Conservation (phyloP, 805 yeast genomes). For the Wickerhamomyces sydowiorum region DNA sequence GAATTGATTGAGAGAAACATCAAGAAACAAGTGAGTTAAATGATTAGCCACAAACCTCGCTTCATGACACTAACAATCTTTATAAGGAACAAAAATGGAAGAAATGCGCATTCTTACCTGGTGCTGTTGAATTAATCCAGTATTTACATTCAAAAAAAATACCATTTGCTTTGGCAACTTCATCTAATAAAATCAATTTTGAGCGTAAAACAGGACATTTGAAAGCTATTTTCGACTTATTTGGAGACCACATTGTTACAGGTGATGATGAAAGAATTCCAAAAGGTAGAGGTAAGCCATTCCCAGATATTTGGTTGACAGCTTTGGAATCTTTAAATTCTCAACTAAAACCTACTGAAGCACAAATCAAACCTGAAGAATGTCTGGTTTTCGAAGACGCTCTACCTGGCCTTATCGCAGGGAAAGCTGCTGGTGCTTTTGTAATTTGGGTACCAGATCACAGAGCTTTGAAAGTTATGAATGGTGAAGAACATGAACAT, state of each 20-base stretch:
- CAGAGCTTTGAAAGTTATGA: conserved; percentile 54
- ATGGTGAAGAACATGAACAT: conserved; percentile 42
- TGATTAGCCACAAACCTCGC: background rate
- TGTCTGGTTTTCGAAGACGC: conserved; percentile 95
- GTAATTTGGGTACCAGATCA: conserved; percentile 96
- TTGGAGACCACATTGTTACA: conserved; percentile 64
- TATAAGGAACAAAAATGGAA: conserved; percentile 46
- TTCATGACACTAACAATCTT: background rate
- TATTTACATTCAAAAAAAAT: conserved; percentile 44
- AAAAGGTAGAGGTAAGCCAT: conserved; percentile 86
- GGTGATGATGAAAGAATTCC: conserved; percentile 88
- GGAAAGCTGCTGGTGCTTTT: conserved; percentile 71
- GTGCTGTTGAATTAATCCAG: conserved; percentile 67
- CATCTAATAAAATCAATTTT: conserved; percentile 60
- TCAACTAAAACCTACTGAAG: conserved; percentile 31
- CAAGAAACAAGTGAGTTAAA: conserved; percentile 32
- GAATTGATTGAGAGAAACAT: conserved; percentile 51
- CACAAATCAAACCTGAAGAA: conserved; percentile 61
- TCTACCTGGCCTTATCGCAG: conserved; percentile 83
- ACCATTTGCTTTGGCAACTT: conserved; percentile 90
- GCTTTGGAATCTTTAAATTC: conserved; percentile 73
- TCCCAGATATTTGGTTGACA: conserved; percentile 86
- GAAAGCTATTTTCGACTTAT: conserved; percentile 53
- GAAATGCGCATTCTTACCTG: conserved; percentile 66
- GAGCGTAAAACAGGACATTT: conserved; percentile 71